Percentiles rank a stretch among this genome's conserved stretches.
Evolutionary conservation across 495 filamentous ascomycete species (phyloP).

Genomic region (Neurospora sublineolata): DNA sequence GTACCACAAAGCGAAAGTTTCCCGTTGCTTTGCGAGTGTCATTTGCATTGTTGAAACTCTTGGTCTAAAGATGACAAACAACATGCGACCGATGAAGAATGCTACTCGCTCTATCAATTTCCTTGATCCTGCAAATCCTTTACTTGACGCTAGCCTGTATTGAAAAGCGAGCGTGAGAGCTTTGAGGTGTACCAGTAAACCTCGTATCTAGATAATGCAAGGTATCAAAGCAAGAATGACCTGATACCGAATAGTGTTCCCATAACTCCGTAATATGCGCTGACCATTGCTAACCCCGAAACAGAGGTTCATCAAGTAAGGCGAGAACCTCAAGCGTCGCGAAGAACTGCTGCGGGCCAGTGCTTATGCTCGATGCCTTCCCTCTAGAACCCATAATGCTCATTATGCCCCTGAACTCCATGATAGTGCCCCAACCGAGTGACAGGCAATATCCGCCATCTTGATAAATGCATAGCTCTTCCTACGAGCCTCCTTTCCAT

Average conservation of each 20-base stretch:
- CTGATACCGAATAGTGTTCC: not conserved
- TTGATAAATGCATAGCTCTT: not conserved
- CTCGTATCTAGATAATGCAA: not conserved
- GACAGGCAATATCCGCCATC: not conserved
- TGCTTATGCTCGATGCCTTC: not conserved
- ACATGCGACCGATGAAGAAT: not conserved
- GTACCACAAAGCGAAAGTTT: not conserved
- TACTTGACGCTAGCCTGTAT: not conserved
- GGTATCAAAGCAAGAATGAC: not conserved
- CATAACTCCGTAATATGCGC: not conserved
- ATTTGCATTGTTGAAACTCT: not conserved
- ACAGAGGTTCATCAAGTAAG: not conserved
- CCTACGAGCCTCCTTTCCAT: not conserved
- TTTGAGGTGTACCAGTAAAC: not conserved
- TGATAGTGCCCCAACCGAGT: not conserved
- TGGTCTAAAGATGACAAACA: not conserved
- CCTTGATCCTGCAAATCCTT: not conserved
- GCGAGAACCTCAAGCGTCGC: not conserved
- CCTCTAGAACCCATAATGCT: not conserved
- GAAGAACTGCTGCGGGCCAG: not conserved
- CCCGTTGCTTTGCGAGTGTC: not conserved
- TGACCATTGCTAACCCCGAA: not conserved
- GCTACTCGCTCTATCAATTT: not conserved
- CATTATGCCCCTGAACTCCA: not conserved
- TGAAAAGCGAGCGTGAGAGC: not conserved